Evolutionary conservation across 2,329 filamentous ascomycete species (phyloP), one percentile per base, ranked within the genome.

Genomic region (Colletotrichum phormii): DNA sequence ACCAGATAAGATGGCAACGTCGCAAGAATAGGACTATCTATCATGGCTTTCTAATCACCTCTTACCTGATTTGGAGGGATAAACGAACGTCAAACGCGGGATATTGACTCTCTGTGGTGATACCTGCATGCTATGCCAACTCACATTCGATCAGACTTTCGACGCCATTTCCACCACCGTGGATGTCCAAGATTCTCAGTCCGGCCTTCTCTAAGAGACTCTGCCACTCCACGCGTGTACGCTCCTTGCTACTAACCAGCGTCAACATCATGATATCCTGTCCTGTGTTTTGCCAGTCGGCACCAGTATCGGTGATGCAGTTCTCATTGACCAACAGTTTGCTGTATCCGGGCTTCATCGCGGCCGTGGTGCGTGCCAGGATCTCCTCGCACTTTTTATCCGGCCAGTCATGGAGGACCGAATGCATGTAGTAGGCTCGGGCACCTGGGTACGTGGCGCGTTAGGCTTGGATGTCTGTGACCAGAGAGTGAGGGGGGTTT

Each of bases 221-320:
- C 8, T 75, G 49, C 82, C 83, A 85, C 22, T 84, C 79, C 2
- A 59, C 71, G 64, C 80, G 76, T 0, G 82, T 84, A 5, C 84
- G 78, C 76, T 86, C 83, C 35, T 76, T 74, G 0, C 81, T 77
- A 5, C 76, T 74, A 13, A 83, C 76, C n/a, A 79, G 64, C 1
- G 76, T 76, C 75, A 82, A 70, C 82, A 86, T 83, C 33, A 82
- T 76, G 8, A 86, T 74, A 55, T 86, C 85, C 1, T 83, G 73
- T 0, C 76, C 77, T 0, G 84, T 82, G 0, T 79, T 76, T 73
- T 84, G 78, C 80, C 81, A 85, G 33, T 79, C 71, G 0, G 83
- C 82, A 15, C 77, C 77, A 18, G 73, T 78, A 7, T 75, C 72
- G 3, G 81, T 81, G 24, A 82, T 79, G 5, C 82, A 77, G 22